Conservation (phyloP, 1,284 basidiomycete genomes). For the Boletus smithii region DNA sequence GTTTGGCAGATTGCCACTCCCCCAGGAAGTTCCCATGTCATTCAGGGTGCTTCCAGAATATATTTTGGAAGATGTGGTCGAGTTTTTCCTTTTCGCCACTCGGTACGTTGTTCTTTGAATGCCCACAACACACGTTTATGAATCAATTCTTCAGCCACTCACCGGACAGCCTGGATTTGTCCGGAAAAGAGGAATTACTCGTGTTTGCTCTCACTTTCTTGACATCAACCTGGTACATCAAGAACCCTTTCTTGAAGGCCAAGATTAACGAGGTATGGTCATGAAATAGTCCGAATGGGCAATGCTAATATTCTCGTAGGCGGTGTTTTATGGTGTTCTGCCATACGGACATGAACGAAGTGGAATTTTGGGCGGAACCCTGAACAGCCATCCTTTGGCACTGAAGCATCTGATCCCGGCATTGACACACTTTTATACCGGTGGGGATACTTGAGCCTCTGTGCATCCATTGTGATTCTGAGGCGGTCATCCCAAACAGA, state of each 20-base stretch:
- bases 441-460: conserved; percentile 37
- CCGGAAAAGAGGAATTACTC: conserved; percentile 86
- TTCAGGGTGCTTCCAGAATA: conserved; percentile 95
- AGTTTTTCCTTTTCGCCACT: conserved; percentile 82
- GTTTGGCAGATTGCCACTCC: conserved; percentile 71
- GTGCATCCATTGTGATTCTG: background rate
- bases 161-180: conserved; percentile 77
- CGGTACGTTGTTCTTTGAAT: conserved; percentile 48
- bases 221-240: conserved; percentile 94
- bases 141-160: conserved; percentile 48
- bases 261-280: conserved; percentile 86
- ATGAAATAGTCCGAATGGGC: background rate
- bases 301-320: conserved; percentile 44
- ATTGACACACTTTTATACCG: conserved; percentile 94
- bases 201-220: conserved; percentile 91
- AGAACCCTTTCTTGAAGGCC: conserved; percentile 98
- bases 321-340: conserved; percentile 80
- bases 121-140: conserved; percentile 9
- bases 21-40: conserved; percentile 76
- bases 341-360: conserved; percentile 72
- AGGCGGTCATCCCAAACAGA: conserved; percentile 47
- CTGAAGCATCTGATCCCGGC: conserved; percentile 89
- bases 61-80: conserved; percentile 90
- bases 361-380: conserved; percentile 77
- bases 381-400: conserved; percentile 86